phyloP scores from a whole-genome alignment of 2,329 filamentous ascomycete species.

The Exophiala aquamarina region DNA sequence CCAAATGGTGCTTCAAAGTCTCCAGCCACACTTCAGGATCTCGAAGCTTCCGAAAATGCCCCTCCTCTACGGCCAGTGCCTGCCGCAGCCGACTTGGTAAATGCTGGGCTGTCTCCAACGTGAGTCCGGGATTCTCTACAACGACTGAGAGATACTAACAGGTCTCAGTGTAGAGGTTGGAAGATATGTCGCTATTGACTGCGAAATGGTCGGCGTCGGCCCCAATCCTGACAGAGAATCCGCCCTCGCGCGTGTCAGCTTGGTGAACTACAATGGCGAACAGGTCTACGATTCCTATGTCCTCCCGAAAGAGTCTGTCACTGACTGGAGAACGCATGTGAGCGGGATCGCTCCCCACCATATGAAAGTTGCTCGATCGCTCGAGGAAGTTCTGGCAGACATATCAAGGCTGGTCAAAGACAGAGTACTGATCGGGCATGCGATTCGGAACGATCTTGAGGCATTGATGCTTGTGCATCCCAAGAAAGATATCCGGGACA shows the following conservation, averaged over 20 bases:
- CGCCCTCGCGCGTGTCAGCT: conserved; percentile 78
- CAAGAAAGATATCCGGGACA: conserved; percentile 77
- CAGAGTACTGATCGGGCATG: conserved; percentile 78
- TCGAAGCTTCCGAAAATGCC: conserved; percentile 7
- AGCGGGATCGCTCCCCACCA: conserved; percentile 77
- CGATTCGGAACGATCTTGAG: conserved; percentile 73
- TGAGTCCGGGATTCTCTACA: conserved; percentile 5
- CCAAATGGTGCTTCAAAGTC: conserved; percentile 33
- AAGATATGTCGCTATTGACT: conserved; percentile 91
- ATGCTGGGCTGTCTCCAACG: conserved; percentile 17
- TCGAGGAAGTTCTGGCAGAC: conserved; percentile 74
- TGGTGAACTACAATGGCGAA: conserved; percentile 90
- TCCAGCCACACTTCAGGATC: conserved; percentile 52
- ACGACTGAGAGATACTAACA: neutral
- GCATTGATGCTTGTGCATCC: conserved; percentile 79
- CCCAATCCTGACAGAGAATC: conserved; percentile 64
- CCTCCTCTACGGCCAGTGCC: conserved; percentile 6
- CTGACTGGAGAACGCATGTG: conserved; percentile 85
- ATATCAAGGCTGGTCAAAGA: conserved; percentile 68
- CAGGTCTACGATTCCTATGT: conserved; percentile 96
- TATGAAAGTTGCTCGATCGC: conserved; percentile 67
- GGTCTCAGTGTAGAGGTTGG: conserved; percentile 65
- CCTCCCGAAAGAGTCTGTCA: conserved; percentile 71
- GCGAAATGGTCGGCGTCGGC: conserved; percentile 93
- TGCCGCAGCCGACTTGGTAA: conserved; percentile 10